Evolutionary conservation across 768 basidiomycete genomes (phyloP), one percentile per base, ranked within the genome.

Genomic region (Postia placenta): DNA sequence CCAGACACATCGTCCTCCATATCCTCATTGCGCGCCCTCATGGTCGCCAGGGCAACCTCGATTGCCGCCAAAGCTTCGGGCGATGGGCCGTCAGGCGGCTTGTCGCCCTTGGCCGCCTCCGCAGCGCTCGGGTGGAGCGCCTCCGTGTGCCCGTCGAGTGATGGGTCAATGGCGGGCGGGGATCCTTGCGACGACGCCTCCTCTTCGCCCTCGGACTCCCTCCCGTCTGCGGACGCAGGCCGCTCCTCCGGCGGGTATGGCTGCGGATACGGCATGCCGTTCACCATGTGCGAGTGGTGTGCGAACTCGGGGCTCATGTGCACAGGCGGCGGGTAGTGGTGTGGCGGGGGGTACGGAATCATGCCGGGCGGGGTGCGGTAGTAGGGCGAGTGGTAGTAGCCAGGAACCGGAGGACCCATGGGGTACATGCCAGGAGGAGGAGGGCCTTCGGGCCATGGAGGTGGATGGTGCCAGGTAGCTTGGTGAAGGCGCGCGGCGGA

Each of bases 401-500:
- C 51, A 17, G 56, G 51, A 35, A 43, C 66, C 15, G 67, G 61
- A 48, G 19, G 64, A 49, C 76, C 45, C 68, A 69, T 24, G 68
- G 62, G 17, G 66, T 64, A 30, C 56, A 63, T 60, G 60, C 41
- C 41, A 0, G 57, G 55, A 50, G 55, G 58, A 47, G 54, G 55
- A 6, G 59, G 56, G 54, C 60, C 64, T 59, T 57, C 61, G 58
- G 73, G 62, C 38, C 70, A 67, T 24, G 73, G 63, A 2, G 54
- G 51, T 17, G 54, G 42, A 7, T 51, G 51, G 19, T 43, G 60
- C 57, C 56, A 60, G n/a, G 17, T 51, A 11, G 49, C 51, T 25
- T 49, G 79, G 49, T 62, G 69, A 51, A 37, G 54, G 44, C 79
- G 67, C 3, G 78, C 66, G 7, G 78, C 72, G 27, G 80, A 81